Base-by-base conservation (phyloP, 257 asterid genomes). In the Fraxinus quadrangulata region DNA sequence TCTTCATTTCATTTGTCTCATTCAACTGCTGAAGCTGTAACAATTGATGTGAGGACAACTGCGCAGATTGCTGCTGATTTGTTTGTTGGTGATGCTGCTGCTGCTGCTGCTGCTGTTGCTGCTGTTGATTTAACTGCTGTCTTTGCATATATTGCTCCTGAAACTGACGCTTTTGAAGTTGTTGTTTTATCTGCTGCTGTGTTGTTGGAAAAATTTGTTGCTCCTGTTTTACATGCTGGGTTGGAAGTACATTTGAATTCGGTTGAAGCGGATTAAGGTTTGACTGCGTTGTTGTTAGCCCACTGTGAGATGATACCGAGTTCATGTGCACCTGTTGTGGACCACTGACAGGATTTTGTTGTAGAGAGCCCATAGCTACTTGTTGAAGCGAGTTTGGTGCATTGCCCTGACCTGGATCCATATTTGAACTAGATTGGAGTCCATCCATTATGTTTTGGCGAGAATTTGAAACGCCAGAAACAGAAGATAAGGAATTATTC, bases 171-270 rank as follows among this genome's bases (percentile, higher is more conserved):
- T 90, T 94, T 81, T 91, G 97, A 59, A 77, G 75, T 75, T 92
- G 97, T 83, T 89, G 97, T 72, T 93, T 90, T 54, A 89, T 19
- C 80, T 92, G 97, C 83, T 93, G 99, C 14, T 42, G 49, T 42
- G 49, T 42, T 24, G 78, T 82, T 3, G 90, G 80, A 67, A 86
- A 87, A 84, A 92, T 79, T 75, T 84, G 97, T 75, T 90, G 99
- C 77, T 93, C 98, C 86, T 89, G 94, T 85, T 91, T 91, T 79
- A 91, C 76, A 74, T 89, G 97, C 83, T 89, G 98, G 12, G 88
- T 83, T 81, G 89, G 99, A 79, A 89, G 90, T 74, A 90, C 75
- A 84, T 81, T 88, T 37, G 97, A 81, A 78, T 83, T 90, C 67
- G 86, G 72, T 82, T 90, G 98, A 24, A 91, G 67, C 31, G 92